Conservation (phyloP, 2,329 filamentous ascomycete genomes). For the Pseudocercospora pini-densiflorae region DNA sequence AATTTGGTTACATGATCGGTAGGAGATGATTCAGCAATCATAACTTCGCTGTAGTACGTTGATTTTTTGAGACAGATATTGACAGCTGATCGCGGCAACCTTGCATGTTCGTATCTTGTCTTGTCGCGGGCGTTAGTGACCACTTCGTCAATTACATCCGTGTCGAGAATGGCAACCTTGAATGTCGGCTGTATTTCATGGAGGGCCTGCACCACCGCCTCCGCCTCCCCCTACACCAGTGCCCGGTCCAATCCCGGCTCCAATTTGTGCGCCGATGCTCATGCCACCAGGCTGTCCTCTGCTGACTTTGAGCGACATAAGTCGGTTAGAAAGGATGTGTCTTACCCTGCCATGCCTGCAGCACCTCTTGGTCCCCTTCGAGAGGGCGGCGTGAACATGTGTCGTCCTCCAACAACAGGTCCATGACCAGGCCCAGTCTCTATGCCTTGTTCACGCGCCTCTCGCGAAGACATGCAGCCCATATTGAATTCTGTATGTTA, state of each 20-base stretch:
- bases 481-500: not conserved
- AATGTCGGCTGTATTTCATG: not conserved
- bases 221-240: not conserved
- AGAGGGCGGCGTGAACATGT: constrained; percentile 8
- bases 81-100: not conserved
- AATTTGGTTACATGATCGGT: too few species aligned
- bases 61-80: not conserved
- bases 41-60: not conserved
- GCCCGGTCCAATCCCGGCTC: not conserved
- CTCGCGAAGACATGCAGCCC: constrained; percentile 7
- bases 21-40: not conserved
- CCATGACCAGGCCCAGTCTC: constrained; percentile 3
- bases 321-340: not conserved
- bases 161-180: not conserved
- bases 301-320: not conserved
- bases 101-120: not conserved
- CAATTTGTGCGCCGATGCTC: constrained; percentile 9
- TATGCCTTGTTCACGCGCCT: constrained; percentile 4
- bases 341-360: constrained; percentile 4
- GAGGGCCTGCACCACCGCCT: not conserved
- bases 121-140: too few species aligned
- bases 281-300: constrained; percentile 1
- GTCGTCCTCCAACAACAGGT: constrained; percentile 8
- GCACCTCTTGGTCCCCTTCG: not conserved
- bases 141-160: not conserved